A percentile compares a stretch with the other conserved stretches of the same genome.
phyloP scores from a whole-genome alignment of 2,329 filamentous ascomycete species.

The Cladorrhinum sp. region DNA sequence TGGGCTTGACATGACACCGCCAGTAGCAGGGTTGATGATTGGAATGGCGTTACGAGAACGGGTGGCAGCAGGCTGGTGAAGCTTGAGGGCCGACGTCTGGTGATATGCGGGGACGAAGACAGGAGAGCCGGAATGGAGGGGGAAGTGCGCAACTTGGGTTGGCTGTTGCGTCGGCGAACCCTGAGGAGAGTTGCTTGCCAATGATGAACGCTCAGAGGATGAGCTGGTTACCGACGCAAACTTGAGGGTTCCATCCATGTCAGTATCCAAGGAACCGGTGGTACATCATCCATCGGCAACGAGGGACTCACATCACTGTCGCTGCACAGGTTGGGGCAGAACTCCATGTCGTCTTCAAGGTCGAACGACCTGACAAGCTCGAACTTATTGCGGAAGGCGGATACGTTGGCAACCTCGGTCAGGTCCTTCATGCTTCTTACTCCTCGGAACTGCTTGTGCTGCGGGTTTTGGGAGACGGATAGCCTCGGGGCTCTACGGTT shows the following conservation, averaged over 20 bases:
- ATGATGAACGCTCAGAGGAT: slow-evolving; percentile 86
- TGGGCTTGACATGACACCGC: slow-evolving; percentile 83
- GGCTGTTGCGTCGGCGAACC: slow-evolving; percentile 88
- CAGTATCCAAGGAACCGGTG: slow-evolving; percentile 15
- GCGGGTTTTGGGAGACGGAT: slow-evolving; percentile 71
- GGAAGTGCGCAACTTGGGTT: slow-evolving; percentile 73
- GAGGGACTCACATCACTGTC: slow-evolving; percentile 78
- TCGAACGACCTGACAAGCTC: slow-evolving; percentile 93
- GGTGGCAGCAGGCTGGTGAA: slow-evolving; percentile 87
- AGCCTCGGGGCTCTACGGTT: slow-evolving; percentile 81
- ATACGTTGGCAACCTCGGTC: slow-evolving; percentile 71
- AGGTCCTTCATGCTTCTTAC: slow-evolving; percentile 85
- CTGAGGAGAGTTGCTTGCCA: slow-evolving; percentile 91
- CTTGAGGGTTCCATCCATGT: slow-evolving; percentile 42
- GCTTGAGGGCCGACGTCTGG: slow-evolving; percentile 67
- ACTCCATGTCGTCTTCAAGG: slow-evolving; percentile 92
- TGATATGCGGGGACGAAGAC: slow-evolving; percentile 67
- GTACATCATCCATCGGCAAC: neutral
- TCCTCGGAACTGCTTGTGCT: slow-evolving; percentile 79
- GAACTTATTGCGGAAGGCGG: slow-evolving; percentile 80
- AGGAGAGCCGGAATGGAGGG: slow-evolving; percentile 65
- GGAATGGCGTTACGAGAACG: slow-evolving; percentile 93
- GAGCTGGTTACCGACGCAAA: slow-evolving; percentile 87
- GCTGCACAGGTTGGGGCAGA: slow-evolving; percentile 87
- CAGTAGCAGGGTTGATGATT: slow-evolving; percentile 93